Evolutionary conservation across 2,329 filamentous ascomycete genomes (phyloP).

Genomic region (Simplicillium aogashimaense): DNA sequence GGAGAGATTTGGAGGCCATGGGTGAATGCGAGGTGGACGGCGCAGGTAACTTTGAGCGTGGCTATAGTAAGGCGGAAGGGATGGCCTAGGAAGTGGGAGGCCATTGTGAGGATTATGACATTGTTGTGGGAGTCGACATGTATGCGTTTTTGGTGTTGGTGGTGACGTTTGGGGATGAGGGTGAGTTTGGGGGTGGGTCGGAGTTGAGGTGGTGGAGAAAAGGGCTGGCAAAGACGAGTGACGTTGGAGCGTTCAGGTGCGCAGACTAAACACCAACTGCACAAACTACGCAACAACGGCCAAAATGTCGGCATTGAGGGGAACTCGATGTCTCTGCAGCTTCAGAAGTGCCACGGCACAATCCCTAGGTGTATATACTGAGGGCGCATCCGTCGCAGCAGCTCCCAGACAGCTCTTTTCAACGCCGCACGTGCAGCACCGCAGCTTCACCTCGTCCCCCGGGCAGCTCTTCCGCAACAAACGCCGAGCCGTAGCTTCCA

Average conservation of each 20-base stretch:
- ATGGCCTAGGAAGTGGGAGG: conserved; percentile 24
- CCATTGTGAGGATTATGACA: conserved; percentile 7
- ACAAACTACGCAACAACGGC: neutral
- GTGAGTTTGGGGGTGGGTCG: conserved; percentile 1
- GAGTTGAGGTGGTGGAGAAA: neutral
- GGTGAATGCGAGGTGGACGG: conserved; percentile 35
- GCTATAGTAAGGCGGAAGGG: conserved; percentile 25
- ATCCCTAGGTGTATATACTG: conserved; percentile 32
- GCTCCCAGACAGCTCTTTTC: conserved; percentile 10
- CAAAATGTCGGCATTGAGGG: conserved; percentile 19
- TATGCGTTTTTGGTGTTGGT: too few relatives aligned
- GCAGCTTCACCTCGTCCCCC: conserved; percentile 1
- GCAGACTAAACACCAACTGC: too few relatives aligned
- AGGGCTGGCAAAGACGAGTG: too few relatives aligned
- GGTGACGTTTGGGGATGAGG: conserved; percentile 5
- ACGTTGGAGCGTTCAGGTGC: neutral
- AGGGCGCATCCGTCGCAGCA: conserved; percentile 15
- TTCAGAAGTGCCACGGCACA: conserved; percentile 33
- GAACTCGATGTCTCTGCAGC: conserved; percentile 28
- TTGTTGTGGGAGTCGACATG: neutral
- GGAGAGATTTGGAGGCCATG: conserved; percentile 52
- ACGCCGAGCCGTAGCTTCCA: too few relatives aligned
- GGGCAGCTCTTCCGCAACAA: conserved; percentile 5
- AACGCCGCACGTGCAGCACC: conserved; percentile 7
- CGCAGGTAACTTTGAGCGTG: conserved; percentile 26